phyloP scores from a whole-genome alignment of 1,284 basidiomycete species.

The Moesziomyces parantarcticus region DNA sequence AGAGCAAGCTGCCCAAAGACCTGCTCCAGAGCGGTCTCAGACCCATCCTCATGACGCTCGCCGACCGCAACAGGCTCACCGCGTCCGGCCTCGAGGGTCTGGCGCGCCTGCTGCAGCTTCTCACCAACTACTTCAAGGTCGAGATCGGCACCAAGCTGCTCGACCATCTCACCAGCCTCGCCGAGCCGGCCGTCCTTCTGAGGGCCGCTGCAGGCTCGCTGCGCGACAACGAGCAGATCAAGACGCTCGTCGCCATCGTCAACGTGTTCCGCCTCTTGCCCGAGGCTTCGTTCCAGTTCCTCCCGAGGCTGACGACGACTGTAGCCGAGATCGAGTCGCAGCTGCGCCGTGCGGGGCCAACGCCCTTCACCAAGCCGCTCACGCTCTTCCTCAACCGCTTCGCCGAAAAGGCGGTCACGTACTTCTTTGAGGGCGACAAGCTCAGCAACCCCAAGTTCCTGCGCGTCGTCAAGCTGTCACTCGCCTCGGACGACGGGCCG shows the following conservation, averaged over 20 bases:
- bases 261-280: conserved; percentile 94
- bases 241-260: conserved; percentile 90
- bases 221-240: conserved; percentile 87
- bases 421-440: conserved; percentile 78
- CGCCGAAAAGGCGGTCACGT: conserved; percentile 83
- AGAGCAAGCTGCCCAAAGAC: conserved; percentile 93
- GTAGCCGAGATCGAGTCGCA: conserved; percentile 94
- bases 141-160: conserved; percentile 98
- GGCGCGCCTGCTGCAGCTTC: conserved; percentile 89
- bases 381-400: conserved; percentile 92
- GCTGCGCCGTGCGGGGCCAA: conserved; percentile 87
- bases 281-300: conserved; percentile 89
- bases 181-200: conserved; percentile 58
- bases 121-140: conserved; percentile 99
- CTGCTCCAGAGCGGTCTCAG: conserved; percentile 92
- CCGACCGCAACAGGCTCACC: conserved; percentile 92
- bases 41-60: conserved; percentile 97
- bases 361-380: conserved; percentile 93
- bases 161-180: conserved; percentile 75
- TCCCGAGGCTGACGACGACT: conserved; percentile 84
- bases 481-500: conserved; percentile 58
- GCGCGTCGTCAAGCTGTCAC: conserved; percentile 55
- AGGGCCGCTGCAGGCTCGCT: conserved; percentile 60
- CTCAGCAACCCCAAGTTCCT: conserved; percentile 72
- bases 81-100: conserved; percentile 92